A percentile compares a stretch with the other conserved stretches of the same genome.
These are phyloP conservation scores for Helminthosporium solani DNA, from an alignment of 2,329 filamentous ascomycete genomes.

Conservation along the genomic window DNA sequence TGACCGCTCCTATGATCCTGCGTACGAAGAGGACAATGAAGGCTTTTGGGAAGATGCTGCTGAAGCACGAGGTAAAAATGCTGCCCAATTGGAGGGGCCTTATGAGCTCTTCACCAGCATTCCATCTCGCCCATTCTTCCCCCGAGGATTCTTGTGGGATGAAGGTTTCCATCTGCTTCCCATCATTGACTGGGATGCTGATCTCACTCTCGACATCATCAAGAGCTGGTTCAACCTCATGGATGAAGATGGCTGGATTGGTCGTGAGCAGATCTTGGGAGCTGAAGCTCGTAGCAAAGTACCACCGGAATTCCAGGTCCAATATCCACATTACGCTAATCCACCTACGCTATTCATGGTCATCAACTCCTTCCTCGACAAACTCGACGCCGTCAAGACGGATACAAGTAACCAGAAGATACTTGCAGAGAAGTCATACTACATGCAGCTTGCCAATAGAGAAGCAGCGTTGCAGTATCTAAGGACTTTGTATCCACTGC, in stretches of 20 bases:
- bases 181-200: constrained; percentile 90
- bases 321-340: constrained; percentile 97
- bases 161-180: constrained; percentile 94
- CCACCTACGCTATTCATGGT: constrained; percentile 92
- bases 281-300: constrained; percentile 92
- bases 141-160: constrained; percentile 95
- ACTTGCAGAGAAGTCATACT: constrained; percentile 50
- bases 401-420: constrained; percentile 38
- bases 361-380: constrained; percentile 79
- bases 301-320: constrained; percentile 85
- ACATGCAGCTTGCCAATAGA: constrained; percentile 65
- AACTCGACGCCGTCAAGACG: constrained; percentile 57
- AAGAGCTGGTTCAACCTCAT: constrained; percentile 96
- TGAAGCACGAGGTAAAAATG: constrained; percentile 68
- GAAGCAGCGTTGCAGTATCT: constrained; percentile 71
- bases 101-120: constrained; percentile 89
- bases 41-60: constrained; percentile 93
- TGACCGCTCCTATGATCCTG: constrained; percentile 85
- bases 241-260: constrained; percentile 97
- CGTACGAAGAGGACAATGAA: constrained; percentile 94
- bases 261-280: constrained; percentile 91
- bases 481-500: constrained; percentile 75
- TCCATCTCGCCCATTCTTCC: constrained; percentile 93
- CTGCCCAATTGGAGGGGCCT: constrained; percentile 73
- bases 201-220: constrained; percentile 78